phyloP scores from a whole-genome alignment of 2,329 filamentous ascomycete genomes.

The Colletotrichum viniferum region DNA sequence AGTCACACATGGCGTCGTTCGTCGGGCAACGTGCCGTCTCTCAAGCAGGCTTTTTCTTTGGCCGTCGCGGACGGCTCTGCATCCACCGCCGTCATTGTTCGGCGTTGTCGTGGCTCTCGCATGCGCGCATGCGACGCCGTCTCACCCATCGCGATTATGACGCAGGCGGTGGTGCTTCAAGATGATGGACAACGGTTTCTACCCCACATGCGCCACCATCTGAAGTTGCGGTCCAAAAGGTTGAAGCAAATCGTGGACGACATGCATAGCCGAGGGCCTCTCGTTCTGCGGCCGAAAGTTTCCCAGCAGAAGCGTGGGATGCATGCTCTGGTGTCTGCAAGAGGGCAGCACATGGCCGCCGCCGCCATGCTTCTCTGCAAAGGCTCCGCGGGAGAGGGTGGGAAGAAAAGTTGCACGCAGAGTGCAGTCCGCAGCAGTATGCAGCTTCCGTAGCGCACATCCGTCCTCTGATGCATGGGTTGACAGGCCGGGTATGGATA shows the following conservation, averaged over 20 bases:
- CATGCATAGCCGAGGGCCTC: conserved; percentile 44
- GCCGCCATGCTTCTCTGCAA: not conserved
- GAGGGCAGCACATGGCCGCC: conserved; percentile 7
- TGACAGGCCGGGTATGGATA: conserved; percentile 11
- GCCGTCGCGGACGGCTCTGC: not conserved
- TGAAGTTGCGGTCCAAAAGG: conserved; percentile 2
- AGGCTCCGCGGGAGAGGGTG: not conserved
- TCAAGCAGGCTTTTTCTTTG: not conserved
- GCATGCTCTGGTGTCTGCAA: conserved; percentile 20
- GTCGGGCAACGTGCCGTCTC: not conserved
- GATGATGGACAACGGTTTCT: not conserved
- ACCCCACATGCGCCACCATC: conserved; percentile 21
- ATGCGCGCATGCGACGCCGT: not conserved
- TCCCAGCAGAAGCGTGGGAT: conserved; percentile 21
- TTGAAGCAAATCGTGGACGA: conserved; percentile 14
- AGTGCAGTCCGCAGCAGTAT: not conserved
- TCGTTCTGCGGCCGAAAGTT: conserved; percentile 35
- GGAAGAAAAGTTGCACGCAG: not conserved
- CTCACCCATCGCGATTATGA: not conserved
- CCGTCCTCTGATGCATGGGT: conserved; percentile 4
- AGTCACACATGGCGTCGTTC: not conserved
- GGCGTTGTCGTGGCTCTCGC: not conserved
- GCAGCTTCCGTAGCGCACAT: conserved; percentile 4
- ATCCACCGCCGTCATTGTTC: not conserved
- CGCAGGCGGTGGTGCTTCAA: not conserved